Conservation (phyloP, 371 early-diverging fungal species). For the Basidiobolus meristosporus region DNA sequence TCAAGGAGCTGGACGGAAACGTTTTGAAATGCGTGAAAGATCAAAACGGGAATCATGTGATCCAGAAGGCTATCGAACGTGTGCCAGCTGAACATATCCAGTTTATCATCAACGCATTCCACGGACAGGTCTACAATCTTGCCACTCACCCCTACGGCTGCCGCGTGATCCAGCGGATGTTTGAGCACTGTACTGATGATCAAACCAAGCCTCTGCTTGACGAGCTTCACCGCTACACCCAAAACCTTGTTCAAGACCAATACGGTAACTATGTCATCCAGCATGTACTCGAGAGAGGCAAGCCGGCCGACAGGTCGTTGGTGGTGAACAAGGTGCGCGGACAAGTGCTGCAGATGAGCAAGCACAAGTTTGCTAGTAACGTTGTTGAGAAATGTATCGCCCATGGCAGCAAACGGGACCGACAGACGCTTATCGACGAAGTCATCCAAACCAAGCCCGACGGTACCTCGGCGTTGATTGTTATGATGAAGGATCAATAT, state of each 20-base stretch:
- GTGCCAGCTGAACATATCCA: constrained; percentile 81
- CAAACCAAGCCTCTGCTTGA: constrained; percentile 77
- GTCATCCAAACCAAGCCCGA: constrained; percentile 53
- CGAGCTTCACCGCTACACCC: constrained; percentile 80
- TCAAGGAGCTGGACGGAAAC: constrained; percentile 84
- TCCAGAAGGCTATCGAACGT: constrained; percentile 99
- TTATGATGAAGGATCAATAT: constrained; percentile 98
- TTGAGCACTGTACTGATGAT: constrained; percentile 91
- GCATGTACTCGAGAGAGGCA: constrained; percentile 93
- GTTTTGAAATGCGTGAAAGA: constrained; percentile 97
- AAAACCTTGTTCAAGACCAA: constrained; percentile 92
- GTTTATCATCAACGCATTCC: constrained; percentile 94
- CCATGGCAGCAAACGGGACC: constrained; percentile 16
- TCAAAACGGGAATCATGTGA: constrained; percentile 99
- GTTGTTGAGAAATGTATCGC: constrained; percentile 35
- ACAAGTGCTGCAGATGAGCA: constrained; percentile 70
- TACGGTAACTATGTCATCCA: constrained; percentile 99
- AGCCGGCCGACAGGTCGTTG: constrained; percentile 56
- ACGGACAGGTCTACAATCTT: constrained; percentile 85
- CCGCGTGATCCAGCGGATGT: constrained; percentile 98
- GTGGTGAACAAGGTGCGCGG: constrained; percentile 84
- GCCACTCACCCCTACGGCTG: constrained; percentile 99
- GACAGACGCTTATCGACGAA: constrained; percentile 67
- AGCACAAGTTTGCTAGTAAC: constrained; percentile 99
- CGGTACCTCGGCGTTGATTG: constrained; percentile 62